Percentiles rank a stretch among this genome's conserved stretches.
Evolutionary conservation across 768 basidiomycete genomes (phyloP).

Genomic region (Mycena leptocephala): DNA sequence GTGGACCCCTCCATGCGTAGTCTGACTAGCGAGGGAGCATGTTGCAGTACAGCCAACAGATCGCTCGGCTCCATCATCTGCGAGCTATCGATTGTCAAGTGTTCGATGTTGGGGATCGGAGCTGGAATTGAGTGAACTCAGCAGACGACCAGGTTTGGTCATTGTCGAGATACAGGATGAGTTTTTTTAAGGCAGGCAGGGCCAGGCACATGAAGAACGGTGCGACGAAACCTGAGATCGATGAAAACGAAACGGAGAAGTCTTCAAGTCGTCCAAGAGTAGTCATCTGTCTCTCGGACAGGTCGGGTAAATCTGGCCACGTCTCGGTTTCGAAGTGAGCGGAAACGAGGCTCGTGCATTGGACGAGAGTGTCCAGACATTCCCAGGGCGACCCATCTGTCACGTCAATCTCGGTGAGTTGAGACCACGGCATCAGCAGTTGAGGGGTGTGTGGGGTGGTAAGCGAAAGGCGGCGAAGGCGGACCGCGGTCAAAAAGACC

Average conservation of each 20-base stretch:
- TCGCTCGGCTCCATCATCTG: not conserved
- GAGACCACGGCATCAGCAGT: slow-evolving; percentile 22
- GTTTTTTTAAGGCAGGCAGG: slow-evolving; percentile 16
- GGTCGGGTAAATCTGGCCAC: slow-evolving; percentile 2
- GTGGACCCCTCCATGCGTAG: not conserved
- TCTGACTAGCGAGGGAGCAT: slow-evolving; percentile 10
- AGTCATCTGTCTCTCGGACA: not conserved
- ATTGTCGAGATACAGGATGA: not conserved
- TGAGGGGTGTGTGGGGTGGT: not conserved
- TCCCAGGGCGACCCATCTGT: not conserved
- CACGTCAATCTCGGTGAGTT: slow-evolving; percentile 2
- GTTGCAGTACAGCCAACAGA: not conserved
- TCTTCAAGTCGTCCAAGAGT: not conserved
- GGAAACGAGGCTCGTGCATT: not conserved
- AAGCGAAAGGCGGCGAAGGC: not conserved
- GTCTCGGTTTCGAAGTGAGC: not conserved
- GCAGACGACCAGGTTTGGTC: not conserved
- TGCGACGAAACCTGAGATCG: not conserved
- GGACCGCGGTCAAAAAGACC: not conserved
- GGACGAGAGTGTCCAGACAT: slow-evolving; percentile 6
- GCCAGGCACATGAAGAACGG: slow-evolving; percentile 15
- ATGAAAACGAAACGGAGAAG: not conserved
- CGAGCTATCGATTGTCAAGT: not conserved
- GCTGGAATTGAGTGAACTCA: slow-evolving; percentile 18
- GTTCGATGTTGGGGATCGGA: slow-evolving; percentile 13